Conservation (phyloP, 2,329 filamentous ascomycete species). For the Beauveria rudraprayagi region DNA sequence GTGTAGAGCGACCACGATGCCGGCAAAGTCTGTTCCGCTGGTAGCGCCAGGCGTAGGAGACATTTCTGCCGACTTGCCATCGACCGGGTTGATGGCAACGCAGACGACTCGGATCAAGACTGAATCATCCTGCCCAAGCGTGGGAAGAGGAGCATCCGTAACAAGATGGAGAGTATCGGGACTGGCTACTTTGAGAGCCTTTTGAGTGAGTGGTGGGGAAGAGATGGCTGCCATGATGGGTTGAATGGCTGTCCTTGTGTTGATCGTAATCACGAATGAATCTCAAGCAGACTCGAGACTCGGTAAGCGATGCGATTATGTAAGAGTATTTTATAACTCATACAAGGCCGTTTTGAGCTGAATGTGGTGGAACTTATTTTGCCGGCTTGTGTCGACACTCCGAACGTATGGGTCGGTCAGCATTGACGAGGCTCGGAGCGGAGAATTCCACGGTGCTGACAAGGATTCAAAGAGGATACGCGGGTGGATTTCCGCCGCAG, state of each 20-base stretch:
- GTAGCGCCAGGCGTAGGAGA: not conserved
- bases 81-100: constrained; percentile 7
- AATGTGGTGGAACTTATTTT: not conserved
- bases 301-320: not conserved
- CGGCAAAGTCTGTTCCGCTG: not conserved
- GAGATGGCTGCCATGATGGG: not conserved
- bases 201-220: not conserved
- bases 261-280: not conserved
- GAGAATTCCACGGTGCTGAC: not conserved
- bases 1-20: not conserved
- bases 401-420: too few relatives aligned
- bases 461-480: not conserved
- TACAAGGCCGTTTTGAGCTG: too few relatives aligned
- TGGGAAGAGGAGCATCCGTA: not conserved
- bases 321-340: not conserved
- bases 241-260: not conserved
- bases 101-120: not conserved
- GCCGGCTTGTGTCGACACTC: not conserved
- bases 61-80: constrained; percentile 6
- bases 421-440: not conserved
- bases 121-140: not conserved
- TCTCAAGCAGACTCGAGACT: too few relatives aligned
- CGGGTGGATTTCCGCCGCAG: not conserved
- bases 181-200: not conserved
- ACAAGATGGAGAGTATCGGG: not conserved